These are phyloP conservation scores for Pleurotus djamor DNA, from an alignment of 768 basidiomycete genomes.

Conservation along the genomic window DNA sequence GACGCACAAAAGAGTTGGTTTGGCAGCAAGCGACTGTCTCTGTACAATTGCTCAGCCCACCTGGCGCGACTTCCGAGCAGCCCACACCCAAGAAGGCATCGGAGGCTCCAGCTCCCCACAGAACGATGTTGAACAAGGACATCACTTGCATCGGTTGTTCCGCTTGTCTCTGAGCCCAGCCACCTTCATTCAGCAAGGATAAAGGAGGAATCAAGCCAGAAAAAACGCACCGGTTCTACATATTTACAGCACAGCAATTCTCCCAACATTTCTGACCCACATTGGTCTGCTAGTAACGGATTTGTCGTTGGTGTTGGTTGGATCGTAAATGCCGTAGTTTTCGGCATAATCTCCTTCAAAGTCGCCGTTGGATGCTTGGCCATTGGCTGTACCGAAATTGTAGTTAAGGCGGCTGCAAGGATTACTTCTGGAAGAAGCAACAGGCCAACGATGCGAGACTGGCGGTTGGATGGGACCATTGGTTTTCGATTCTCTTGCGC, in stretches of 20 bases:
- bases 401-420: background rate
- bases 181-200: too few species aligned
- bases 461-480: too few species aligned
- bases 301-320: background rate
- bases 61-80: background rate
- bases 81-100: background rate
- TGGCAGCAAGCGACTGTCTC: background rate
- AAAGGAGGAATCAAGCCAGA: background rate
- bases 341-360: background rate
- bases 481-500: too few species aligned
- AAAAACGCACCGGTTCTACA: background rate
- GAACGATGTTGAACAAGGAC: background rate
- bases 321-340: background rate
- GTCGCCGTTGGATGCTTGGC: background rate
- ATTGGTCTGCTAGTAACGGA: background rate
- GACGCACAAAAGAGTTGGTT: background rate
- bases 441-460: too few species aligned
- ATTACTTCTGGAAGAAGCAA: background rate
- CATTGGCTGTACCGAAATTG: background rate
- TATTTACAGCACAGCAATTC: background rate
- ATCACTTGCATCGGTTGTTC: background rate
- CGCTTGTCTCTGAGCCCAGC: background rate
- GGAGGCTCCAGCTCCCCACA: background rate
- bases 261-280: background rate
- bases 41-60: background rate